Percentiles rank a stretch among this genome's conserved stretches.
phyloP scores from a whole-genome alignment of 495 filamentous ascomycete genomes.

The Penicillium cinerascens region DNA sequence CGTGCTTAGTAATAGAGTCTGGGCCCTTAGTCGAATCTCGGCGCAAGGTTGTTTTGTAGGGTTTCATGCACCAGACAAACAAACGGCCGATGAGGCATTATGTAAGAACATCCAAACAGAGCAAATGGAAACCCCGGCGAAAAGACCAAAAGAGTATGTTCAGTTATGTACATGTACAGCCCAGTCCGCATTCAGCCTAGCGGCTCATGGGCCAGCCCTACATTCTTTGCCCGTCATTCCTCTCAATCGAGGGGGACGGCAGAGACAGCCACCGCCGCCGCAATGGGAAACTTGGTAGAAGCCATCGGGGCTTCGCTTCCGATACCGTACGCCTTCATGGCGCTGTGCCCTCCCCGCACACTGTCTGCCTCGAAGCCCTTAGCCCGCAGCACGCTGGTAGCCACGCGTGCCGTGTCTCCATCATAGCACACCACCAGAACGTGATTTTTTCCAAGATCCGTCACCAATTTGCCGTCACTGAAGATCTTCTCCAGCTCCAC shows the following conservation, averaged over 20 bases:
- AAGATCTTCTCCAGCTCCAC: slow-evolving; percentile 41
- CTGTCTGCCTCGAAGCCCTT: slow-evolving; percentile 49
- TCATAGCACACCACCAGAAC: slow-evolving; percentile 52
- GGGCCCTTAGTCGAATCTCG: neutral
- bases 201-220: slow-evolving; percentile 10
- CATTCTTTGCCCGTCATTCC: neutral
- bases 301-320: slow-evolving; percentile 14
- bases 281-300: slow-evolving; percentile 10
- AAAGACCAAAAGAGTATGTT: neutral
- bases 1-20: neutral
- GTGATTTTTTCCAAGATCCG: slow-evolving; percentile 26
- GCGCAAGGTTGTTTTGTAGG: slow-evolving; percentile 1
- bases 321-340: slow-evolving; percentile 29
- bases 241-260: slow-evolving; percentile 21
- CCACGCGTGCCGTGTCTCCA: slow-evolving; percentile 51
- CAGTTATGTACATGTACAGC: no score
- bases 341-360: slow-evolving; percentile 42
- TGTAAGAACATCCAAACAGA: neutral
- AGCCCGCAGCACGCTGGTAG: slow-evolving; percentile 50
- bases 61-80: slow-evolving; percentile 1
- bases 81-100: neutral
- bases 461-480: slow-evolving; percentile 20
- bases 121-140: neutral
- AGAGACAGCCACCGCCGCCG: slow-evolving; percentile 18
- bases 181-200: slow-evolving; percentile 17